Percentiles rank a stretch among this genome's conserved stretches.
Conservation (phyloP, 352 stramenopile genomes). For the Vaucheria bursata region DNA sequence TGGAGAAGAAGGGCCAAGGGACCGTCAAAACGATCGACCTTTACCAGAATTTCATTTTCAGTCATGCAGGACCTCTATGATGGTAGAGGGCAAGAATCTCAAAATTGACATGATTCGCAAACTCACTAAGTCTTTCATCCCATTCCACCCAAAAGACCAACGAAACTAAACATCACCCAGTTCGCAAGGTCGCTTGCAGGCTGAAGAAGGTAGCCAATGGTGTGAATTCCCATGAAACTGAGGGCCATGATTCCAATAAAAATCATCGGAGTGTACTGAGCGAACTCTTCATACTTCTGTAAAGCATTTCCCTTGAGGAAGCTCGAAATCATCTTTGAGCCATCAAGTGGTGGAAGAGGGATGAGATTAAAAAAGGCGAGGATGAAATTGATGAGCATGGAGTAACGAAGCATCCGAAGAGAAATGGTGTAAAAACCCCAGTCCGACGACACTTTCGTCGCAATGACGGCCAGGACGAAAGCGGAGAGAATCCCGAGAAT, state of each 20-base stretch:
- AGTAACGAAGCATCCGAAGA: not conserved
- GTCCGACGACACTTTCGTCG: not conserved
- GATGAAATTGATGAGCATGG: not conserved
- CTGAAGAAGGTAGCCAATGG: not conserved
- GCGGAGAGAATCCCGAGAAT: not conserved
- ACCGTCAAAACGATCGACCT: not conserved
- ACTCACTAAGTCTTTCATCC: not conserved
- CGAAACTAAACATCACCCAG: not conserved
- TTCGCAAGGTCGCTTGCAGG: not conserved
- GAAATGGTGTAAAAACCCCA: not conserved
- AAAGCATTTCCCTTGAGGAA: not conserved
- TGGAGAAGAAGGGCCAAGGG: not conserved
- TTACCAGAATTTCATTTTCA: not conserved
- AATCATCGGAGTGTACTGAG: not conserved
- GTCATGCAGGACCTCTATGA: not conserved
- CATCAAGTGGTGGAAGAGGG: not conserved
- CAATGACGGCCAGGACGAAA: not conserved
- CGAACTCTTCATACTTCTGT: not conserved
- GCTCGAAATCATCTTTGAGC: not conserved
- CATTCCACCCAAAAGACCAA: not conserved
- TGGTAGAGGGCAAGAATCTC: not conserved
- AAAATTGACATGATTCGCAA: not conserved
- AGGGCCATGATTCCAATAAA: not conserved
- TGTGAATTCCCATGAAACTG: not conserved
- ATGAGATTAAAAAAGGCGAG: not conserved